Evolutionary conservation across 768 basidiomycete genomes (phyloP).

Genomic region (Baorangia bicolor): DNA sequence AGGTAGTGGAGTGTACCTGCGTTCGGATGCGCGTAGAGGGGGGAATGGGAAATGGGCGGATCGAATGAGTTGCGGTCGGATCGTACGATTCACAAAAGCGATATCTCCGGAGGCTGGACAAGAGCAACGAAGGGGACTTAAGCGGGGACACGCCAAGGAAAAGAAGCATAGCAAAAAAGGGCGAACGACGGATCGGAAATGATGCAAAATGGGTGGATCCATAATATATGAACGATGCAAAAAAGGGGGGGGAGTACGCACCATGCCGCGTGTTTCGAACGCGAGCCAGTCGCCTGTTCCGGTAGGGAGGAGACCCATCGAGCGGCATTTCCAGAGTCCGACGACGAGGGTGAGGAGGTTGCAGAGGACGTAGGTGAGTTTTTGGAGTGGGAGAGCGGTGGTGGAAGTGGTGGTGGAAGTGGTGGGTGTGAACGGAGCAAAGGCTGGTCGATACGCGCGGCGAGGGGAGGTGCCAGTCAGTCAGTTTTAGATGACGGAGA

Average conservation of each 20-base stretch:
- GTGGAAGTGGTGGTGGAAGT: conserved; percentile 35
- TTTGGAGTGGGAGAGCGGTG: conserved; percentile 64
- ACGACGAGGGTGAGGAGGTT: conserved; percentile 78
- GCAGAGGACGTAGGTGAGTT: conserved; percentile 67
- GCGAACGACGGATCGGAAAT: not conserved
- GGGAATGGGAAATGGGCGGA: not conserved
- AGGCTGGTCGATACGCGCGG: conserved; percentile 44
- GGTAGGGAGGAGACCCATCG: conserved; percentile 88
- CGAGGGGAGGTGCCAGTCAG: not conserved
- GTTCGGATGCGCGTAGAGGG: not conserved
- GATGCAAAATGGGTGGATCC: no score
- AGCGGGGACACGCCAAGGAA: not conserved
- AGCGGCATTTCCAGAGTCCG: conserved; percentile 90
- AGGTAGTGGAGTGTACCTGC: not conserved
- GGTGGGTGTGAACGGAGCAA: conserved; percentile 63
- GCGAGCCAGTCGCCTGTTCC: conserved; percentile 95
- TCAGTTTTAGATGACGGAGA: not conserved
- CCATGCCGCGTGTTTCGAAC: conserved; percentile 78
- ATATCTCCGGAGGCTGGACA: conserved; percentile 44
- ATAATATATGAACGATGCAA: no score
- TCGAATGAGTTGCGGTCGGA: not conserved
- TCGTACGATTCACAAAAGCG: conserved; percentile 30
- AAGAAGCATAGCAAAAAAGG: not conserved
- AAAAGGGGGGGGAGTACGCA: conserved; percentile 26
- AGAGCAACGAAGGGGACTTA: not conserved